These are phyloP conservation scores for Talaromyces borbonicus DNA, from an alignment of 495 filamentous ascomycete genomes.

Conservation along the genomic window DNA sequence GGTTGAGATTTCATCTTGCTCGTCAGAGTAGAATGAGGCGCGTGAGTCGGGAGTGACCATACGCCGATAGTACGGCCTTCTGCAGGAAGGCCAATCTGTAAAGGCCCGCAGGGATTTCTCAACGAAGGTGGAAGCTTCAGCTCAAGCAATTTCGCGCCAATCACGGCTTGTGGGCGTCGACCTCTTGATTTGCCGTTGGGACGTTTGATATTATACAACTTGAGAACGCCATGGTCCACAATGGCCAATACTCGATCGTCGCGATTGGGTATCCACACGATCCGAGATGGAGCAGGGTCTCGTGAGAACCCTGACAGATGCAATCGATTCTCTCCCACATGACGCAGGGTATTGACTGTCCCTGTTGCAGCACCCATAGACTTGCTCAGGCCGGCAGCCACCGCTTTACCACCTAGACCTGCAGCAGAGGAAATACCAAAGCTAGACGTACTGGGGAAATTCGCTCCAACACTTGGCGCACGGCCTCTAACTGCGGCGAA, in stretches of 20 bases:
- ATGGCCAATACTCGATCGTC: slow-evolving; percentile 28
- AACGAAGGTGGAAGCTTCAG: slow-evolving; percentile 47
- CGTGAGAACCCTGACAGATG: slow-evolving; percentile 51
- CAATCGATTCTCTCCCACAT: slow-evolving; percentile 75
- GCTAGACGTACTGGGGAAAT: slow-evolving; percentile 32
- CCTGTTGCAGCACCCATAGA: slow-evolving; percentile 73
- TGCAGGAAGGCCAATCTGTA: slow-evolving; percentile 23
- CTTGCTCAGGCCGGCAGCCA: slow-evolving; percentile 74
- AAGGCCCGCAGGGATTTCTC: slow-evolving; percentile 27
- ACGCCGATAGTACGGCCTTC: slow-evolving; percentile 21
- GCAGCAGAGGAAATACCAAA: slow-evolving; percentile 55
- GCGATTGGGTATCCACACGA: slow-evolving; percentile 30
- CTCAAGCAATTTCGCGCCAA: slow-evolving; percentile 51
- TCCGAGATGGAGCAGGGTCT: slow-evolving; percentile 32
- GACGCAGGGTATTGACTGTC: slow-evolving; percentile 68
- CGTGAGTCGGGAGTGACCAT: slow-evolving; percentile 26
- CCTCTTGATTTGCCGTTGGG: slow-evolving; percentile 28
- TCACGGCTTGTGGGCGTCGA: slow-evolving; percentile 39
- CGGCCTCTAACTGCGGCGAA: slow-evolving; percentile 45
- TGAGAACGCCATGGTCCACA: slow-evolving; percentile 39
- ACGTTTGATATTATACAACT: slow-evolving; percentile 56
- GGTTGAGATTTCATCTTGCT: slow-evolving; percentile 35
- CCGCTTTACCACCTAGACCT: slow-evolving; percentile 61
- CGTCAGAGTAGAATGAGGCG: slow-evolving; percentile 19
- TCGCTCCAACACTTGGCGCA: slow-evolving; percentile 38